phyloP scores from a whole-genome alignment of 1,284 basidiomycete species.

The Takashimella koratensis region DNA sequence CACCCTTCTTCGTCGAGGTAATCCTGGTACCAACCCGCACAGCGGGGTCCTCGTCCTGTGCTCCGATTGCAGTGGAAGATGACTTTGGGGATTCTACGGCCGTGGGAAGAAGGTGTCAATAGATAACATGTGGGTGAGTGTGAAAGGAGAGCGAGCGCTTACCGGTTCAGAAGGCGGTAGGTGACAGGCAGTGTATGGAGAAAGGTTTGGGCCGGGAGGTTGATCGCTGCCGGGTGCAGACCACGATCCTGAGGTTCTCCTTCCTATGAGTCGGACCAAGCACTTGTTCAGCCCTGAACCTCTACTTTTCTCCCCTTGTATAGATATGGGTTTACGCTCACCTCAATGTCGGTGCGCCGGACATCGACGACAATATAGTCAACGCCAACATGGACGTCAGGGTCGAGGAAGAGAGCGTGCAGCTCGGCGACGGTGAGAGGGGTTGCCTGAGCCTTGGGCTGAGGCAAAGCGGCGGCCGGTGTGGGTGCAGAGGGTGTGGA shows the following conservation, averaged over 20 bases:
- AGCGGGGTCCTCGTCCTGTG: constrained; percentile 35
- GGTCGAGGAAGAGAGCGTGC: constrained; percentile 2
- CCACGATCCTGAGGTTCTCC: constrained; percentile 15
- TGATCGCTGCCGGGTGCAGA: constrained; percentile 31
- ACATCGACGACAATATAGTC: constrained; percentile 34
- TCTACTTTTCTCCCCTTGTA: no score
- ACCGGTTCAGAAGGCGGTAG: constrained; percentile 18
- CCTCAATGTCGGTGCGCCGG: constrained; percentile 29
- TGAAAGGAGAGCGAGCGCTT: constrained; percentile 1
- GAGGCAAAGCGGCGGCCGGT: constrained; percentile 21
- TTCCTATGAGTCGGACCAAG: background rate
- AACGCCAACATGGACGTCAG: constrained; percentile 4
- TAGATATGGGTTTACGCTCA: constrained; percentile 6
- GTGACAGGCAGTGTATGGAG: constrained; percentile 23
- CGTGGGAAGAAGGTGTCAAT: constrained; percentile 1
- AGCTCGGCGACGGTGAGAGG: constrained; percentile 20
- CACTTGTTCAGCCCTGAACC: background rate
- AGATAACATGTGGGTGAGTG: no score
- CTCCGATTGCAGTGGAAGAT: constrained; percentile 43
- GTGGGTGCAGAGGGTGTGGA: no score
- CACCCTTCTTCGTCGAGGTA: constrained; percentile 20
- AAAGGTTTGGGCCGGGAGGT: constrained; percentile 38
- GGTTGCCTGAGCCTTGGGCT: constrained; percentile 9
- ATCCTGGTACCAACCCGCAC: constrained; percentile 44
- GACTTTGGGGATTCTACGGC: constrained; percentile 22